A percentile compares a stretch with the other conserved stretches of the same genome.
phyloP scores from a whole-genome alignment of 1,139 yeast genomes.

The Lodderomyces pseudojiufengensis region DNA sequence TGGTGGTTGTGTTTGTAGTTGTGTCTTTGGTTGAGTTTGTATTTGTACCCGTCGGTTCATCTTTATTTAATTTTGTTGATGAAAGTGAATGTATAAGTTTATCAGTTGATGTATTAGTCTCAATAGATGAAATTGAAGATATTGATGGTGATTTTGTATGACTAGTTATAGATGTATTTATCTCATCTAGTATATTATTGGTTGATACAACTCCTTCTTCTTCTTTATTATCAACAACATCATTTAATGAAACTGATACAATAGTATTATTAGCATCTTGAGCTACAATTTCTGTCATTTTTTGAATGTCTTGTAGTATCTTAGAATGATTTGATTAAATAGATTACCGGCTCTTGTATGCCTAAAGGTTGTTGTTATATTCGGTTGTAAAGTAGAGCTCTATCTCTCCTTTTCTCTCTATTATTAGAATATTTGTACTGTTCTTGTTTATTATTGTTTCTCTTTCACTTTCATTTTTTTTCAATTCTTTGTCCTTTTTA shows the following conservation, averaged over 20 bases:
- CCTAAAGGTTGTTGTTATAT: constrained; percentile 1
- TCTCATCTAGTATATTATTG: too few species aligned
- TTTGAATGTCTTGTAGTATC: too few species aligned
- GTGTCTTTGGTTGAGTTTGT: constrained; percentile 2
- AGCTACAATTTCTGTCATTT: not conserved
- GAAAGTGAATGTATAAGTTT: constrained; percentile 29
- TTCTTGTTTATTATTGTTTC: too few species aligned
- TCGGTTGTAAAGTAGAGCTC: not conserved
- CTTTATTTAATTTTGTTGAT: constrained; percentile 12
- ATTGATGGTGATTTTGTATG: constrained; percentile 12
- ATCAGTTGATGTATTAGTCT: constrained; percentile 29
- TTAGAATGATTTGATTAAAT: too few species aligned
- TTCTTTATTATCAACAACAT: too few species aligned
- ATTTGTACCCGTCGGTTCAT: constrained; percentile 1
- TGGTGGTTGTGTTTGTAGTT: not conserved
- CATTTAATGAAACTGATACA: not conserved
- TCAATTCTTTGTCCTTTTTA: too few species aligned
- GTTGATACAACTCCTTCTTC: not conserved
- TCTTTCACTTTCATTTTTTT: too few species aligned
- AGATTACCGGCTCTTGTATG: too few species aligned
- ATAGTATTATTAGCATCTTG: not conserved
- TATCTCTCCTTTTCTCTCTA: too few species aligned
- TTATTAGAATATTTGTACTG: too few species aligned
- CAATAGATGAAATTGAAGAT: constrained; percentile 29
- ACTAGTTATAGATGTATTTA: not conserved